phyloP scores from a whole-genome alignment of 2,329 filamentous ascomycete species.

The Apiospora rasikravindrae region DNA sequence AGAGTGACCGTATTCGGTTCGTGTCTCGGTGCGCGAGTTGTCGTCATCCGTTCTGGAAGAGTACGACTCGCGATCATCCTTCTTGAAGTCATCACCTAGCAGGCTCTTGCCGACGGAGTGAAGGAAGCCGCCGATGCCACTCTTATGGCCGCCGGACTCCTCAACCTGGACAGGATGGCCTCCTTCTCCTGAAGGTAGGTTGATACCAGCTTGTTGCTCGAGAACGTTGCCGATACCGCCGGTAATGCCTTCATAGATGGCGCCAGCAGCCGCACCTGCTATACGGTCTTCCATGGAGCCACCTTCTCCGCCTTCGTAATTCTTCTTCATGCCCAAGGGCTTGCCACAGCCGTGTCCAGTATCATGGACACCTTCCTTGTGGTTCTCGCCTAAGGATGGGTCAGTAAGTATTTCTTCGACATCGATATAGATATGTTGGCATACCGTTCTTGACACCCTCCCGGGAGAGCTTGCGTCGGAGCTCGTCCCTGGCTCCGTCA shows the following conservation, averaged over 20 bases:
- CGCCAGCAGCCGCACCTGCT: conserved; percentile 59
- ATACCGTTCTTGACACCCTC: conserved; percentile 68
- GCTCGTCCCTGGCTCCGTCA: conserved; percentile 65
- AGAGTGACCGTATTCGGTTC: conserved; percentile 65
- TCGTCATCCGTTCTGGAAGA: conserved; percentile 58
- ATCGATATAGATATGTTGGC: not conserved
- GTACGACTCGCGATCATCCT: conserved; percentile 59
- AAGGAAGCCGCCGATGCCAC: conserved; percentile 72
- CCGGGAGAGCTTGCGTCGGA: conserved; percentile 77
- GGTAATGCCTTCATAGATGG: conserved; percentile 63
- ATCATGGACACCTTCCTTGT: conserved; percentile 84
- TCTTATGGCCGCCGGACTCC: conserved; percentile 59
- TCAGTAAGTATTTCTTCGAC: not conserved
- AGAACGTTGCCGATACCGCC: conserved; percentile 56
- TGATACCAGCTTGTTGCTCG: conserved; percentile 49
- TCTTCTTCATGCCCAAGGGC: conserved; percentile 79
- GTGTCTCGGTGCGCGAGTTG: conserved; percentile 65
- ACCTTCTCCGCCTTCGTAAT: conserved; percentile 47
- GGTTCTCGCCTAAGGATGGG: conserved; percentile 67
- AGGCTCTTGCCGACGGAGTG: conserved; percentile 71
- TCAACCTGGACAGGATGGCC: conserved; percentile 46
- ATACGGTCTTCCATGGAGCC: conserved; percentile 60
- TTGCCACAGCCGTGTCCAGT: conserved; percentile 82
- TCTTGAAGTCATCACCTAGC: conserved; percentile 65
- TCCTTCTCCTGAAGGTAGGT: conserved; percentile 31